Conservation (phyloP, 78 protist species). For the Capsaspora owczarzaki region DNA sequence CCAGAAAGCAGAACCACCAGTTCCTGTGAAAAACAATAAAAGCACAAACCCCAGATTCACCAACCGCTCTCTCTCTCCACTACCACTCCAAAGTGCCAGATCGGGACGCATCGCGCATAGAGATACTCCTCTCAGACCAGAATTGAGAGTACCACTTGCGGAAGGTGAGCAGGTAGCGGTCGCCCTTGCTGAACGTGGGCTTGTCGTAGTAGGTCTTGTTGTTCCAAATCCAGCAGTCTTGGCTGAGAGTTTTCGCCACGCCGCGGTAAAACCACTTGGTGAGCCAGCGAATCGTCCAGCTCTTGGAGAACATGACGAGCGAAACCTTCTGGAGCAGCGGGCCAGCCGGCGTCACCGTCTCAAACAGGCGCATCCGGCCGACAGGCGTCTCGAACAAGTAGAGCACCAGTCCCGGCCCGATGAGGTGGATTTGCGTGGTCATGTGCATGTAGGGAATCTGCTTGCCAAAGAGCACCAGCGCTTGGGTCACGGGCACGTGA, state of each 20-base stretch:
- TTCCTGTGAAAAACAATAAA: no score
- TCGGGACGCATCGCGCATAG: no score
- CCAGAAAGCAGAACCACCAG: no score
- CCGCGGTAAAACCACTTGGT: background rate
- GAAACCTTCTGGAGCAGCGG: slow-evolving; percentile 16
- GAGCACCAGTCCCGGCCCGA: background rate
- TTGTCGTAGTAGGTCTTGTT: slow-evolving; percentile 7
- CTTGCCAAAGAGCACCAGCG: no score
- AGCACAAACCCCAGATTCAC: no score
- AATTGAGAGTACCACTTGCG: slow-evolving; percentile 28
- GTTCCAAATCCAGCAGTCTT: slow-evolving; percentile 7
- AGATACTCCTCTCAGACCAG: no score
- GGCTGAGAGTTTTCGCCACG: background rate
- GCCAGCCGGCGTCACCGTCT: slow-evolving; percentile 5
- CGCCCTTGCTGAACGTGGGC: slow-evolving; percentile 16
- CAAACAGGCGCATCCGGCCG: background rate
- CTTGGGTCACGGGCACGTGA: background rate
- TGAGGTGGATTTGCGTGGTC: no score
- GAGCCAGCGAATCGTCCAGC: background rate
- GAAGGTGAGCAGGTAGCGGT: background rate
- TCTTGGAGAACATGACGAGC: no score
- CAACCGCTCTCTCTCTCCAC: no score
- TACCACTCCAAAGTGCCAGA: no score
- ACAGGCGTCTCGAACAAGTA: background rate
- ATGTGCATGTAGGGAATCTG: no score